Evolutionary conservation across 768 basidiomycete genomes (phyloP), one percentile per base, ranked within the genome.

Genomic region (Tulasnella sp.): DNA sequence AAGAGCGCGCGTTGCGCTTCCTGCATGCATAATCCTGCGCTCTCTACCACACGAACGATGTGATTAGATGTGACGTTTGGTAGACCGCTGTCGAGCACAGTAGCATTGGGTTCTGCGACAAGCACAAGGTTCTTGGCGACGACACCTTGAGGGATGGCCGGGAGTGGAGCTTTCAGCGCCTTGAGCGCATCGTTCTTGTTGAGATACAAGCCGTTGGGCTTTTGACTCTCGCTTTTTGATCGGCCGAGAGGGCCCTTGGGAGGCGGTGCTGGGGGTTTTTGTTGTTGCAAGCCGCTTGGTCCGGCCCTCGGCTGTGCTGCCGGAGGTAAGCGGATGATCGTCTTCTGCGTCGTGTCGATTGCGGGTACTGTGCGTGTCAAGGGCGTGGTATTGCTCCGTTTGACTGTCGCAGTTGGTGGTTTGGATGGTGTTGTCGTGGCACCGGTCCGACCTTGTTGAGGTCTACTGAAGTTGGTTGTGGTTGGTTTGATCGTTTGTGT

Each of bases 51-150:
- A 30, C 57, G 57, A 21, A 59, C 57, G 7, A 59, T 42, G 24
- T 59, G 57, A 2, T 29, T 34, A 19, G 57, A 59, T 19, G 57
- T 49, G 48, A 51, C 46, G 57, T 38, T 59, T 0, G 54, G 54
- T 34, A 59, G 22, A 27, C 57, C 57, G 17, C 48, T 41, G 34
- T 59, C 57, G 3, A 59, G 31, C 27, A 49, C 46, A 10, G 29
- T n/a, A 15, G 46, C 57, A 31, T 59, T 43, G 2, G 31, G 31
- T 31, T 49, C 34, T 9, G 57, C 9, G 5, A 46, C 46, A 4
- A 59, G 57, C 19, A 59, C 49, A 24, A 59, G 57, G 49, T 59
- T 59, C 38, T 59, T 59, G 49, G 57, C 57, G 24, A 51, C 49
- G 15, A 31, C 48, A 25, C 57, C 57, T 44, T 56, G 54, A 43